Percentiles rank a stretch among this genome's conserved stretches.
Evolutionary conservation across 495 filamentous ascomycete genomes (phyloP).

Genomic region (Podospora conica): DNA sequence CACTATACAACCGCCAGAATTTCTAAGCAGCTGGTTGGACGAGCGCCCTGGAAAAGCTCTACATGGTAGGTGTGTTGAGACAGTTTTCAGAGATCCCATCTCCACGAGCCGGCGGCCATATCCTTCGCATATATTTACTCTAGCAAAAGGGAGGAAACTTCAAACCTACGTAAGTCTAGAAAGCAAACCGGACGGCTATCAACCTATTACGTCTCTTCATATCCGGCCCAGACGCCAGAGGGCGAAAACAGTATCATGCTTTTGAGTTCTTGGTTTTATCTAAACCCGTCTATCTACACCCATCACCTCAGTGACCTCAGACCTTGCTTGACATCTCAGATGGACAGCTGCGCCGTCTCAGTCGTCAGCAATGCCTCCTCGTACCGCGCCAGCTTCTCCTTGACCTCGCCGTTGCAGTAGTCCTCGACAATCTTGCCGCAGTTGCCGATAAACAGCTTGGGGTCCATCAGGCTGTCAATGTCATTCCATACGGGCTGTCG

Average conservation of each 20-base stretch:
- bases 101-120: too few species aligned
- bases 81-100: too few species aligned
- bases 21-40: background rate
- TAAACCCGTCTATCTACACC: background rate
- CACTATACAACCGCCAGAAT: background rate
- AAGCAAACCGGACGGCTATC: too few species aligned
- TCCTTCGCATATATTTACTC: too few species aligned
- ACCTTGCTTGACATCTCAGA: constrained; percentile 7
- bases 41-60: background rate
- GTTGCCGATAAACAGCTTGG: constrained; percentile 61
- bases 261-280: background rate
- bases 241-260: background rate
- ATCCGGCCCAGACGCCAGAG: background rate
- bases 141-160: too few species aligned
- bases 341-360: constrained; percentile 28
- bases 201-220: too few species aligned
- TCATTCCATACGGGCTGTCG: constrained; percentile 60
- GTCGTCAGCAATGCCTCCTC: constrained; percentile 17
- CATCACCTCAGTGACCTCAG: background rate
- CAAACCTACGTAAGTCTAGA: too few species aligned
- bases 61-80: too few species aligned
- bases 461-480: constrained; percentile 68
- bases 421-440: constrained; percentile 41
- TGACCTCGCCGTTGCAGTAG: constrained; percentile 34
- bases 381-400: constrained; percentile 21